Base-by-base conservation (phyloP, 352 stramenopile species). In the Pythium oligandrum region DNA sequence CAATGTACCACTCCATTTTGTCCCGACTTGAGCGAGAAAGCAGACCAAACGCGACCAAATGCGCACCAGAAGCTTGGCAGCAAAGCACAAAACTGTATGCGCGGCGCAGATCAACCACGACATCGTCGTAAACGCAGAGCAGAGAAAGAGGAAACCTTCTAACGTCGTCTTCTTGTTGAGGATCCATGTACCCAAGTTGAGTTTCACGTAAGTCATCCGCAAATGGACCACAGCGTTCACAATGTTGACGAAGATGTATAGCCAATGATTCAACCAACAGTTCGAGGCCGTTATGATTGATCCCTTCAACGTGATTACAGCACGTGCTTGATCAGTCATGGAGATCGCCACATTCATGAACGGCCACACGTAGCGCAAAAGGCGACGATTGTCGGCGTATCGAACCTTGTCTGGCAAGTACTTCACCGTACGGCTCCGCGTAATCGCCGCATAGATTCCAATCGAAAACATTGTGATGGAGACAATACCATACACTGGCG, bases 231-330 rank as follows among this genome's bases (percentile, higher is more conserved):
- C 50, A 4, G 72, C 56, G 8, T 88, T 74, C 36, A 84, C 44
- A 10, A 84, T 75, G 50, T 74, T 86, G 1, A 86, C 40, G 3
- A 64, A 37, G 5, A 85, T 83, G 57, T 86, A 88, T 1, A 86
- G 59, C 77, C 77, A 88, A 44, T 88, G 74, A 51, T 85, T 88
- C 51, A 86, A 80, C 77, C 77, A 86, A 2, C 80, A 52, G 31
- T 85, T 72, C 1, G 76, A 85, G 0, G 70, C 77, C 59, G 83
- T 78, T 30, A 87, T 54, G 9, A 74, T 32, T 43, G 59, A 66
- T 30, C 71, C 76, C 32, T 82, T 80, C 57, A 85, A 84, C 1
- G 61, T 65, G 35, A 87, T 75, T 6, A 83, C 66, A 0, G 55
- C 17, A 6, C 61, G 70, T 10, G 68, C 63, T 30, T 82, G 55